Conservation (phyloP, 805 yeast genomes). For the Maudiozyma barnettii region DNA sequence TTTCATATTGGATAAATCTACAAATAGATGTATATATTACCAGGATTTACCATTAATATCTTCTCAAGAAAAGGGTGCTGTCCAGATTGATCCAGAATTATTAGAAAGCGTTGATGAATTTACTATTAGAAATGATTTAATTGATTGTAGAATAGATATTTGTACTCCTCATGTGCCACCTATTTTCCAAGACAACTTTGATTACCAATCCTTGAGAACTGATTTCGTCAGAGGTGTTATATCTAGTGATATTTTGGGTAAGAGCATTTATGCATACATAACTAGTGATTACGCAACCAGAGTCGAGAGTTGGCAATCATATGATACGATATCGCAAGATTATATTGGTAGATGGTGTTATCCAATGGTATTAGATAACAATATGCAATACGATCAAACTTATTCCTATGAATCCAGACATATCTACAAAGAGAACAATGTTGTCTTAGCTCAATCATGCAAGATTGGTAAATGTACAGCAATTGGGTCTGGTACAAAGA, state of each 20-base stretch:
- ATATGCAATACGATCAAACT: slow-evolving; percentile 58
- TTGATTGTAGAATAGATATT: slow-evolving; percentile 93
- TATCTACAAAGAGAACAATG: slow-evolving; percentile 79
- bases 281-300: slow-evolving; percentile 84
- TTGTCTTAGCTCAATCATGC: slow-evolving; percentile 91
- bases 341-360: slow-evolving; percentile 85
- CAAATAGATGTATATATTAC: slow-evolving; percentile 73
- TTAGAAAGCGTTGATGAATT: slow-evolving; percentile 67
- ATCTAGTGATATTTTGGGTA: slow-evolving; percentile 81
- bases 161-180: slow-evolving; percentile 93
- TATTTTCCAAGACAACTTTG: slow-evolving; percentile 91
- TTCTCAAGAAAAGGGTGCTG: slow-evolving; percentile 38
- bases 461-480: slow-evolving; percentile 70
- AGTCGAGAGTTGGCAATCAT: slow-evolving; percentile 92
- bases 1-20: slow-evolving; percentile 66
- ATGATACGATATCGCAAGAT: slow-evolving; percentile 85
- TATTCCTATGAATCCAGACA: slow-evolving; percentile 77
- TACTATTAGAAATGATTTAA: slow-evolving; percentile 78
- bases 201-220: slow-evolving; percentile 74
- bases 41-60: slow-evolving; percentile 57
- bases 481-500: slow-evolving; percentile 65
- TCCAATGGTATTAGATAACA: slow-evolving; percentile 84
- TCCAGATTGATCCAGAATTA: slow-evolving; percentile 75
- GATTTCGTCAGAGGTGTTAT: slow-evolving; percentile 89
- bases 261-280: slow-evolving; percentile 82